Base-by-base conservation (phyloP, 768 basidiomycete species). In the Sarcodon aspratus region DNA sequence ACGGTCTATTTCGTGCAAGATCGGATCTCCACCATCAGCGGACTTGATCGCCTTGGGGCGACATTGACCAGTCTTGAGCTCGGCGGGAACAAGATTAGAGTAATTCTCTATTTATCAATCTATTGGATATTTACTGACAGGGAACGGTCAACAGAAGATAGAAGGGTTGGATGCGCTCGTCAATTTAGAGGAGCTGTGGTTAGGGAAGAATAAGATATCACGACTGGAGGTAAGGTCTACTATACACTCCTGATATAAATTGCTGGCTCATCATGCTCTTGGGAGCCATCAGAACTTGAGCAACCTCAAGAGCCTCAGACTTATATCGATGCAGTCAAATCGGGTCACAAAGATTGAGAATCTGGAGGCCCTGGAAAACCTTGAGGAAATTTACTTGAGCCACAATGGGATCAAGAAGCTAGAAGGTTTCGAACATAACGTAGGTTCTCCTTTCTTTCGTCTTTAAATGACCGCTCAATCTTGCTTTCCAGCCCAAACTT, bases 1-100 rank as follows among this genome's bases (percentile, higher is more conserved):
- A 89, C 85, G 0, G 71, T 94, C 27, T 99, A 94, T 66, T 90
- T 99, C 57, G 90, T 99, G 5, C 96, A 99, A 66, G 97, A 99
- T 67, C 86, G 85, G 64, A 95, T 98, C 58, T 78, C 79, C 12
- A 77, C 75, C 53, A 91, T 99, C 49, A 72, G 73, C 6, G 76
- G 80, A 9, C 70, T 97, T 1, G 71, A 76, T 21, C 66, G 72
- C 35, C 62, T 73, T 32, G 69, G 64, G 12, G 71, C 69, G 17
- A 79, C 76, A 0, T 64, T 97, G 52, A 74, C 78, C 48, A 94
- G 88, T 57, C 70, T 99, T 15, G 96, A 99, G 63, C 72, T 97
- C 7, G 96, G 95, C 0, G 94, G 94, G 1, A 99, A 99, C 64
- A 80, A 74, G 62, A 81, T 99, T 52, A 74, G 96, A 59, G 92